Evolutionary conservation across 2,329 filamentous ascomycete genomes (phyloP), one percentile per base, ranked within the genome.

Genomic region (Aspergillus brunneoviolaceus): DNA sequence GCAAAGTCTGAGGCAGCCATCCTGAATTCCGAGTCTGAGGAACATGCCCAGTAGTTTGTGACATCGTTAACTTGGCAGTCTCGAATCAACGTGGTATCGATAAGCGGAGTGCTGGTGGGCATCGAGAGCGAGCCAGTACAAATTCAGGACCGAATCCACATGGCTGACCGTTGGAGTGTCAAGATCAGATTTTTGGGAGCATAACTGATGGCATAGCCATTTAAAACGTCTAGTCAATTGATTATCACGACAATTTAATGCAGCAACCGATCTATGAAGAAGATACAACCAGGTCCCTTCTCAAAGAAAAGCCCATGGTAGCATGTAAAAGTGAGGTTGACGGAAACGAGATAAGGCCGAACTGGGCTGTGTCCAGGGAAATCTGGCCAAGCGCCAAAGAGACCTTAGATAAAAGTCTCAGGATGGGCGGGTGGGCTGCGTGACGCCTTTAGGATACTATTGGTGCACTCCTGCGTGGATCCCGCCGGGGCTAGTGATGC

Each of bases 1-100:
- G 57, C 47, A 59, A 39, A 5, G 57, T 59, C 16, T 48, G 47
- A 19, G 57, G 57, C 23, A 54, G 57, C 57, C 57, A 59, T 48
- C 57, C 57, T 45, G 57, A 50, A 45, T 25, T 51, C 42, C 33
- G 51, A n/a, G 21, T 48, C 23, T 23, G 53, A 49, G 53, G 53
- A 49, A 48, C 53, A 53, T 53, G n/a, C 11, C 16, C 31, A 16
- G 21, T 48, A 35, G 11, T 5, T 16, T 58, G 11, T 33, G 42
- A 48, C 53, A 55, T 55, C 19, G 27, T 55, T 27, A 23, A 25
- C 27, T 19, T 45, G 16, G 35, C 45, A n/a, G 53, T 25, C 16
- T 14, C 33, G 48, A 21, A 7, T 19, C 42, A 29, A 33, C 21
- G 42, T 35, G n/a, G 45, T 25, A 31, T 48, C 12, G 14, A 49